Conservation (phyloP, 1,284 basidiomycete genomes). For the Naganishia sp. region DNA sequence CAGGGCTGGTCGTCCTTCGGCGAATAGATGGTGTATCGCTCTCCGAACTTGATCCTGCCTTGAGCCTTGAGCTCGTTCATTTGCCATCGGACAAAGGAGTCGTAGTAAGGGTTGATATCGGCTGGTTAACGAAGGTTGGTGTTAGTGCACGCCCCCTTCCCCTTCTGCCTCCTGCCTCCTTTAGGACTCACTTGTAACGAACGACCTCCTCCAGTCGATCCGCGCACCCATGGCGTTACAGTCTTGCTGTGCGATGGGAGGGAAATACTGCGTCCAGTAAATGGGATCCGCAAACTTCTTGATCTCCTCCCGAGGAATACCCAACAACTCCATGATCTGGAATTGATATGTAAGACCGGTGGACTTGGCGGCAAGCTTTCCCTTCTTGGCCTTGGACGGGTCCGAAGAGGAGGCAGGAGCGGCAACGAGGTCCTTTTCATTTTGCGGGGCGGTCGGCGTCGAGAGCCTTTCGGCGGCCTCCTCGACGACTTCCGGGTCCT, state of each 20-base stretch:
- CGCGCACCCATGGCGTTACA: constrained; percentile 85
- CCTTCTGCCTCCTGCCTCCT: neutral
- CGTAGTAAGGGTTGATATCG: constrained; percentile 95
- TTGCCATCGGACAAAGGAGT: constrained; percentile 97
- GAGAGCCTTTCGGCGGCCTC: constrained; percentile 29
- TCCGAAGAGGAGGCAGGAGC: constrained; percentile 46
- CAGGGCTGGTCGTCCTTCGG: constrained; percentile 99
- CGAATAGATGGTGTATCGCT: constrained; percentile 98
- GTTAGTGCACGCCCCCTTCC: neutral
- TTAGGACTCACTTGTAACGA: constrained; percentile 66
- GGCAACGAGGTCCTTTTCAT: constrained; percentile 40
- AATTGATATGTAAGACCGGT: constrained; percentile 97
- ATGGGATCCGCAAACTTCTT: constrained; percentile 93
- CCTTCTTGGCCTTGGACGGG: constrained; percentile 84
- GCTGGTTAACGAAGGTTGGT: constrained; percentile 49
- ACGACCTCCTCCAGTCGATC: constrained; percentile 95
- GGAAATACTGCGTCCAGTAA: constrained; percentile 94
- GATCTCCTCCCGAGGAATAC: constrained; percentile 83
- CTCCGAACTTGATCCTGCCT: constrained; percentile 94
- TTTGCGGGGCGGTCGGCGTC: constrained; percentile 31
- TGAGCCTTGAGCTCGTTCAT: constrained; percentile 86
- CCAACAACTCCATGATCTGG: constrained; percentile 96
- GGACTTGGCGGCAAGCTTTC: constrained; percentile 89
- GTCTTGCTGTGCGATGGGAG: constrained; percentile 86
- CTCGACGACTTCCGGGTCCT: constrained; percentile 41